A percentile compares a stretch with the other conserved stretches of the same genome.
phyloP scores from a whole-genome alignment of 768 basidiomycete species.

The Tulasnella sp. region DNA sequence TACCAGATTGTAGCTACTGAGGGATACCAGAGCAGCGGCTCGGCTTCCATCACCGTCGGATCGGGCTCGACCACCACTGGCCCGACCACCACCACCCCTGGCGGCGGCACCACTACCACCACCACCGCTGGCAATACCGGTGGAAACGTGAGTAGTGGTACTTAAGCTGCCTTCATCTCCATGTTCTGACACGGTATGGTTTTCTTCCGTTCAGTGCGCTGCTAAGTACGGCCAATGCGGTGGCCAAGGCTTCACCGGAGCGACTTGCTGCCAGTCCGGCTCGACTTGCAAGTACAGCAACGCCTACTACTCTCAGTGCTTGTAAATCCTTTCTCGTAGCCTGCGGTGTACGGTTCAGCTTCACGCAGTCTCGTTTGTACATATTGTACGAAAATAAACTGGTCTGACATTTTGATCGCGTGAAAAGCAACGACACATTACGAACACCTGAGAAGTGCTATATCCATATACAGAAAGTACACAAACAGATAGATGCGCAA shows the following conservation, averaged over 20 bases:
- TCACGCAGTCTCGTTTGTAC: background rate
- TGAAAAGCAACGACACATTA: no score
- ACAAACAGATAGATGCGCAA: no score
- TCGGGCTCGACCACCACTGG: background rate
- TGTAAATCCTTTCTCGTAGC: no score
- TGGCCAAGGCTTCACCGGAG: constrained; percentile 2
- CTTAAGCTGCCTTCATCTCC: background rate
- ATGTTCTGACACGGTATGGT: background rate
- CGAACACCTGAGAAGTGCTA: no score
- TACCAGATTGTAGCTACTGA: constrained; percentile 41
- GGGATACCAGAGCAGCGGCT: constrained; percentile 35
- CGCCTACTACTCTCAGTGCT: background rate
- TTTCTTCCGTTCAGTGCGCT: background rate
- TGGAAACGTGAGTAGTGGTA: background rate
- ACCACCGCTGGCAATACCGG: background rate
- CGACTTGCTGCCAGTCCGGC: constrained; percentile 5
- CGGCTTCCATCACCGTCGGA: constrained; percentile 23
- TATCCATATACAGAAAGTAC: no score
- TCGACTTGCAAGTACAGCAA: constrained; percentile 6
- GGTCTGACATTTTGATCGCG: no score
- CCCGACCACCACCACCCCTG: background rate
- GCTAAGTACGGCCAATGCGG: constrained; percentile 1
- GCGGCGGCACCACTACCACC: background rate
- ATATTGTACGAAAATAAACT: background rate
- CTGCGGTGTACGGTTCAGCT: background rate